Evolutionary conservation across 176 grass and related monocot genomes (phyloP).

Genomic region (Guadua angustifolia): DNA sequence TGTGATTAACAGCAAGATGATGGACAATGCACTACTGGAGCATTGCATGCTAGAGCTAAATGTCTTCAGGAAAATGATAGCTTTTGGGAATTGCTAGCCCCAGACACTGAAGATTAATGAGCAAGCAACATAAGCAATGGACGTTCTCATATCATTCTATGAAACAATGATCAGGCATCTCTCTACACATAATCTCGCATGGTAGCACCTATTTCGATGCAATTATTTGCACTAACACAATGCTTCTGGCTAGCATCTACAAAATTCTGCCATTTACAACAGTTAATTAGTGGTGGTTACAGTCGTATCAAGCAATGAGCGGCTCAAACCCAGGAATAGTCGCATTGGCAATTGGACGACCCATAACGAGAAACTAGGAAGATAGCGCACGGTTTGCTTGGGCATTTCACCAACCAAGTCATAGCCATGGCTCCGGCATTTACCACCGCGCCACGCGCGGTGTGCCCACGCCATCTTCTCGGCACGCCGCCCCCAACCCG

Average conservation of each 20-base stretch:
- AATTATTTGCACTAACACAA: neutral
- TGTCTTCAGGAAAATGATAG: neutral
- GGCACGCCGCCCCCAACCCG: no score
- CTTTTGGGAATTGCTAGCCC: neutral
- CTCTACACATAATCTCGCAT: neutral
- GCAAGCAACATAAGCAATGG: neutral
- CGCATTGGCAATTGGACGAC: neutral
- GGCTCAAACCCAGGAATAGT: neutral
- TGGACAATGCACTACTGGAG: neutral
- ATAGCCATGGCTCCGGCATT: neutral
- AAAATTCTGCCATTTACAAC: neutral
- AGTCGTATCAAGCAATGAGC: neutral
- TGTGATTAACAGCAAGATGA: neutral
- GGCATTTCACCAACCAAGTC: conserved; percentile 59
- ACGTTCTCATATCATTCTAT: neutral
- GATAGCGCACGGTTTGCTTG: neutral
- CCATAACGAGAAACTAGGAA: neutral
- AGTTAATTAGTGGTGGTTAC: neutral
- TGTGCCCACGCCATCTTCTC: neutral
- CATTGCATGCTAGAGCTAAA: neutral
- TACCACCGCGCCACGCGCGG: neutral
- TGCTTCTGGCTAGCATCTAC: no score
- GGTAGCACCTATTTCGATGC: neutral
- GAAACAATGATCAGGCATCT: neutral
- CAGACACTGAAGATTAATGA: neutral